Conservation (phyloP, 2,329 filamentous ascomycete species). For the Hirsutella rhossiliensis region DNA sequence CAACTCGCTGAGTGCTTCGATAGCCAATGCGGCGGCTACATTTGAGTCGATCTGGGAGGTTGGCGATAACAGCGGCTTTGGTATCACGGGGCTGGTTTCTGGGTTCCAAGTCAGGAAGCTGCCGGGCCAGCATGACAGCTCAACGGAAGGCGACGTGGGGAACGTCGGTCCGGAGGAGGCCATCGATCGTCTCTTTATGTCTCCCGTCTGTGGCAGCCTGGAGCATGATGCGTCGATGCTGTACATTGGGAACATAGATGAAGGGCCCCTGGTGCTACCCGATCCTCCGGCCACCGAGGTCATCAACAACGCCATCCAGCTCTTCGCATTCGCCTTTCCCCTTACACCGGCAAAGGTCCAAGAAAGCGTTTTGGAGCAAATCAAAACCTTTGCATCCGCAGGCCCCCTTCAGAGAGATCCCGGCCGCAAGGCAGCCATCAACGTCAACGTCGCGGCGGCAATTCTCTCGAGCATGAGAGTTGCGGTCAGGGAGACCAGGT, state of each 20-base stretch:
- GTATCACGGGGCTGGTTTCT: slow-evolving; percentile 73
- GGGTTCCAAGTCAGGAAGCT: slow-evolving; percentile 63
- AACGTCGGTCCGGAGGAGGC: slow-evolving; percentile 49
- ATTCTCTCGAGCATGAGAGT: slow-evolving; percentile 73
- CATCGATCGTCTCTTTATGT: slow-evolving; percentile 49
- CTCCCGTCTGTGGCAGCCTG: slow-evolving; percentile 68
- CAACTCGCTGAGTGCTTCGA: slow-evolving; percentile 77
- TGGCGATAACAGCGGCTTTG: slow-evolving; percentile 88
- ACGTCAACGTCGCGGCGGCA: slow-evolving; percentile 78
- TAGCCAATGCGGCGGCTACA: slow-evolving; percentile 76
- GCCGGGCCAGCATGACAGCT: slow-evolving; percentile 52
- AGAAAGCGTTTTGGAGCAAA: slow-evolving; percentile 89
- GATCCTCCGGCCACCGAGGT: slow-evolving; percentile 86
- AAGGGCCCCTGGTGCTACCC: slow-evolving; percentile 33
- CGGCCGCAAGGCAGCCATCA: slow-evolving; percentile 80
- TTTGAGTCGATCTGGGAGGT: slow-evolving; percentile 96
- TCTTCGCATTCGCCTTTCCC: slow-evolving; percentile 86
- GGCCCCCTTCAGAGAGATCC: slow-evolving; percentile 71
- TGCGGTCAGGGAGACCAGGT: slow-evolving; percentile 67
- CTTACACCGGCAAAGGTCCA: slow-evolving; percentile 85
- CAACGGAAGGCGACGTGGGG: slow-evolving; percentile 31
- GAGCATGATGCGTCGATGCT: slow-evolving; percentile 83
- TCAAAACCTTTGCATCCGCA: slow-evolving; percentile 78
- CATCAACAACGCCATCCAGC: slow-evolving; percentile 83
- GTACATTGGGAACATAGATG: slow-evolving; percentile 44